A percentile compares a stretch with the other conserved stretches of the same genome.
These are phyloP conservation scores for Eucalyptus coolabah DNA, from an alignment of 345 rosid species.

Conservation along the genomic window DNA sequence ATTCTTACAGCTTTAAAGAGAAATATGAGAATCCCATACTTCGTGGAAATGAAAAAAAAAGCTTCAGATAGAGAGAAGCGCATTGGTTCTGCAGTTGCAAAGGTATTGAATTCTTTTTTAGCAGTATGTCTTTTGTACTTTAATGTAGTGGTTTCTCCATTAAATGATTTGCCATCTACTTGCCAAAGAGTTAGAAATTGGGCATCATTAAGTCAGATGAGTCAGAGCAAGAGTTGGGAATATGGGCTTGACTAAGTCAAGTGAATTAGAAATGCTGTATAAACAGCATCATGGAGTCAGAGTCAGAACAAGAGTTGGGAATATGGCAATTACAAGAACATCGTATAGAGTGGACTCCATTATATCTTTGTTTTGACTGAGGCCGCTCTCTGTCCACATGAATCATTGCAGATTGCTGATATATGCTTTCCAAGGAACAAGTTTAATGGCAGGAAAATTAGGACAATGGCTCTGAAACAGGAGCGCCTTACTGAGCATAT, in stretches of 20 bases:
- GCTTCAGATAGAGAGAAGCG: conserved; percentile 86
- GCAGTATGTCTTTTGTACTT: not conserved
- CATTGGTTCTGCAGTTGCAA: conserved; percentile 84
- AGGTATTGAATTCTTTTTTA: conserved; percentile 28
- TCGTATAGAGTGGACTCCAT: not conserved
- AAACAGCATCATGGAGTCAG: not conserved
- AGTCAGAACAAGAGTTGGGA: not conserved
- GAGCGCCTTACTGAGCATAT: not conserved
- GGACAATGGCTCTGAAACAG: not conserved
- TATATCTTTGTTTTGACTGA: not conserved
- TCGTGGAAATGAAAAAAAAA: conserved; percentile 87
- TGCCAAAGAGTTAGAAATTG: not conserved
- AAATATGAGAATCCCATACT: conserved; percentile 66
- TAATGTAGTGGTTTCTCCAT: not conserved
- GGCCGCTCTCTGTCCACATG: not conserved
- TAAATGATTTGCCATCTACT: not conserved
- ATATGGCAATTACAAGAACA: not conserved
- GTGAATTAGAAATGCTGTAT: not conserved
- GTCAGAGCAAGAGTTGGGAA: not conserved
- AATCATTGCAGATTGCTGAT: not conserved
- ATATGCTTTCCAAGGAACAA: not conserved
- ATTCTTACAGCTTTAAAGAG: conserved; percentile 65
- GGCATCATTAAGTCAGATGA: not conserved
- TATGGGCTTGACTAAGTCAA: not conserved
- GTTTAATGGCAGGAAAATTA: not conserved